Evolutionary conservation across 495 filamentous ascomycete genomes (phyloP).

Genomic region (Aspergillus campestris): DNA sequence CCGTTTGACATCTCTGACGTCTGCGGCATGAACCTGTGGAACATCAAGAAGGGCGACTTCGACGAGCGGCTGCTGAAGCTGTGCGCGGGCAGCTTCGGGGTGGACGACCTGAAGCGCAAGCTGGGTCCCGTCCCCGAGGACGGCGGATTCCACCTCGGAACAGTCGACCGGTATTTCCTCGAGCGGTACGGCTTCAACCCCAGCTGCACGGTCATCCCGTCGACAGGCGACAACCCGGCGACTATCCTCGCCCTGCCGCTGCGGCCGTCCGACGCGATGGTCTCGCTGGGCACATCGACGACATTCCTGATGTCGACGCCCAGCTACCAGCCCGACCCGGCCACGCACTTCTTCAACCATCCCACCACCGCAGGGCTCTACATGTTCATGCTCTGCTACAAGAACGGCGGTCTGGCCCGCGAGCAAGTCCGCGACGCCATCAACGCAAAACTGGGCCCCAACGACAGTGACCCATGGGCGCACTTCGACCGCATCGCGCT

Average conservation of each 20-base stretch:
- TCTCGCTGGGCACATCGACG: slow-evolving; percentile 88
- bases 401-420: slow-evolving; percentile 89
- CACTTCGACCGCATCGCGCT: slow-evolving; percentile 63
- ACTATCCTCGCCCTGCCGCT: slow-evolving; percentile 89
- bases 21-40: slow-evolving; percentile 95
- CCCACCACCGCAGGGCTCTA: slow-evolving; percentile 72
- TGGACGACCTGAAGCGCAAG: slow-evolving; percentile 62
- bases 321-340: slow-evolving; percentile 76
- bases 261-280: slow-evolving; percentile 79
- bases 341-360: slow-evolving; percentile 86
- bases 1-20: slow-evolving; percentile 92
- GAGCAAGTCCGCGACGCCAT: slow-evolving; percentile 75
- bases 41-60: slow-evolving; percentile 68
- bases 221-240: slow-evolving; percentile 93
- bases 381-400: slow-evolving; percentile 99
- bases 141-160: slow-evolving; percentile 70
- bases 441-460: slow-evolving; percentile 36
- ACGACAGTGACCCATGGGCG: slow-evolving; percentile 53
- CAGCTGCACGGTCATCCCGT: slow-evolving; percentile 69
- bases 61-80: slow-evolving; percentile 65
- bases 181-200: slow-evolving; percentile 66
- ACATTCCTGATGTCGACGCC: slow-evolving; percentile 96
- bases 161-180: slow-evolving; percentile 66
- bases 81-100: slow-evolving; percentile 60
- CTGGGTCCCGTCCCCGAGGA: slow-evolving; percentile 73